These are phyloP conservation scores for Epichloe gansuensis DNA, from an alignment of 2,329 filamentous ascomycete genomes.

Conservation along the genomic window DNA sequence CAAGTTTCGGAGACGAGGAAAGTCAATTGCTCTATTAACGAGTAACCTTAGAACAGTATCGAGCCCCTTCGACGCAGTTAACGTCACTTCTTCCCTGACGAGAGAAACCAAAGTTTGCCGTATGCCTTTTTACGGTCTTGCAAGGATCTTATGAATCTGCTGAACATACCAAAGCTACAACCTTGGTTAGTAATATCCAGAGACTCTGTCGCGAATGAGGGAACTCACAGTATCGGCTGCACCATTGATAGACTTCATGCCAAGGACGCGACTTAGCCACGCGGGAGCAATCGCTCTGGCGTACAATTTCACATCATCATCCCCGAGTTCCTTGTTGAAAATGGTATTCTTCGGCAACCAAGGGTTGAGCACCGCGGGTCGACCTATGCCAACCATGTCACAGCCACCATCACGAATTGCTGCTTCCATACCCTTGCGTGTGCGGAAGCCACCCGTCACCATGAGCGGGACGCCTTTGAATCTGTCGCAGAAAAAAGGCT, in stretches of 20 bases:
- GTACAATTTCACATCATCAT: constrained; percentile 21
- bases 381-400: constrained; percentile 27
- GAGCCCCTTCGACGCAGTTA: no score
- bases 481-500: constrained; percentile 45
- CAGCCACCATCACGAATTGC: constrained; percentile 26
- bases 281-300: constrained; percentile 13
- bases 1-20: no score
- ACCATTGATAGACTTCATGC: constrained; percentile 7
- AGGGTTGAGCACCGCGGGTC: constrained; percentile 27
- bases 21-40: no score
- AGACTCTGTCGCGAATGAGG: background rate
- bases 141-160: constrained; percentile 2
- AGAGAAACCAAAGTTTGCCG: no score
- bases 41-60: no score
- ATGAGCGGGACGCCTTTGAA: constrained; percentile 35
- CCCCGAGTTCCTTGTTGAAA: constrained; percentile 20
- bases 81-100: no score
- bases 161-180: constrained; percentile 3
- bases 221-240: constrained; percentile 9
- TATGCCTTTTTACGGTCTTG: no score
- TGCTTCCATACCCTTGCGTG: constrained; percentile 26
- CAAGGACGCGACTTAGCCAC: constrained; percentile 13
- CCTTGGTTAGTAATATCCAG: background rate
- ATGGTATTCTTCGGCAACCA: constrained; percentile 22
- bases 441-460: constrained; percentile 52